Base-by-base conservation (phyloP, 2,329 filamentous ascomycete genomes). In the Didymellaceae sp. region DNA sequence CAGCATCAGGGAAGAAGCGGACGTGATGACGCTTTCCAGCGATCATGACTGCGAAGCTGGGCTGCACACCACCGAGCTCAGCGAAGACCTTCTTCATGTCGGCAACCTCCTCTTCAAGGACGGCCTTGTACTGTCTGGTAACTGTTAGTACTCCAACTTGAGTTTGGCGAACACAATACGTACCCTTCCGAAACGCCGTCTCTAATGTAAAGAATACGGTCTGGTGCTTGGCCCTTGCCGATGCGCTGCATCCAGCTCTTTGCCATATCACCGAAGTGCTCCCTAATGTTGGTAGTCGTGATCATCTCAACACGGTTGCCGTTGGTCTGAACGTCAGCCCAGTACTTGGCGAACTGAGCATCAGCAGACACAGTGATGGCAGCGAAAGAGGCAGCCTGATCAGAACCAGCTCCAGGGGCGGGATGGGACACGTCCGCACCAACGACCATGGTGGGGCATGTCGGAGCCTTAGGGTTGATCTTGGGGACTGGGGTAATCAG, bases 1-100 rank as follows among this genome's bases (percentile, higher is more conserved):
- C 80, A 4, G 75, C 70, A 38, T 84, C 81, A 0, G 94, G 93
- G 77, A 97, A 97, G 71, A 96, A 91, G 13, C 94, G 89, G 44
- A 96, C 86, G 31, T 97, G 93, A 61, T 99, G 94, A 3, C 94
- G 88, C 81, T 99, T 99, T 1, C 90, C 92, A 1, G 90, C 92
- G 35, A 97, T 83, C 31, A 96, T 84, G 9, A 96, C 91, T 0
- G 91, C 91, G 65, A 97, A 86, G 68, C 89, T 89, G 2, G 89
- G 82, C 14, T 64, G 17, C 6, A 52, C 34, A 43, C 71, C 73
- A 14, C 71, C 70, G 3, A 70, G 61, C 5, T 79, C 70, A 24
- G 65, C 61, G 59, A 91, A 82, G 20, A 78, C 75, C 0, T 77
- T 70, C 73, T 87, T 89, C 74, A 97, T 86, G 57, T 87, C 82